A percentile compares a stretch with the other conserved stretches of the same genome.
Evolutionary conservation across 257 asterid species (phyloP).

Genomic region (Salvia hispanica): DNA sequence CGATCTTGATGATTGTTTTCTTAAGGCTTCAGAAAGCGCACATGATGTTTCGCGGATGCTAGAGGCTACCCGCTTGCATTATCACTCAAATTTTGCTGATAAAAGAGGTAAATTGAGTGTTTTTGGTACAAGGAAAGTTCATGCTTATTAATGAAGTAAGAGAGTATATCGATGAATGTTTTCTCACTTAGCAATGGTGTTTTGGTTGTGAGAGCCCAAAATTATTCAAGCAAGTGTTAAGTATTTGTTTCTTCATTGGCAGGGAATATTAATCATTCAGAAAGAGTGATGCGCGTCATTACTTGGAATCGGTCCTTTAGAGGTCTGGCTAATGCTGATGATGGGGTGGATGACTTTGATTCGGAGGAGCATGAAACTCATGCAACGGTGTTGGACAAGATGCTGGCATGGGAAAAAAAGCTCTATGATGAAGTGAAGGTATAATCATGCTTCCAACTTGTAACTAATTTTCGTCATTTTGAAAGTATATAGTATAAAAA

Average conservation of each 20-base stretch:
- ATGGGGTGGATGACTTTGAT: constrained; percentile 73
- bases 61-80: constrained; percentile 91
- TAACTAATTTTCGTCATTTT: background rate
- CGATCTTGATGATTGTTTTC: constrained; percentile 88
- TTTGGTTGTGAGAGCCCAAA: background rate
- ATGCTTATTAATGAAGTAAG: constrained; percentile 21
- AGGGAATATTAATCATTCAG: constrained; percentile 94
- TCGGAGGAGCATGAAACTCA: constrained; percentile 94
- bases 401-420: constrained; percentile 99
- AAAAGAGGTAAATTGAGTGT: constrained; percentile 55
- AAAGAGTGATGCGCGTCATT: constrained; percentile 93
- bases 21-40: constrained; percentile 88
- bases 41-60: constrained; percentile 91
- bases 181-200: constrained; percentile 3
- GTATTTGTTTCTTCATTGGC: constrained; percentile 30
- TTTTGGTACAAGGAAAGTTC: background rate
- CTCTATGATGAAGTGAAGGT: constrained; percentile 99
- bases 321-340: constrained; percentile 61
- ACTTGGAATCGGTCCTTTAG: constrained; percentile 96
- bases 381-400: constrained; percentile 97
- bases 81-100: constrained; percentile 94
- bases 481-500: background rate
- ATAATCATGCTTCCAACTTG: constrained; percentile 25
- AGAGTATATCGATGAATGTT: background rate
- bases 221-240: constrained; percentile 18